phyloP scores from a whole-genome alignment of 1,284 basidiomycete species.

The Ceratorhiza oryzae-sativae region DNA sequence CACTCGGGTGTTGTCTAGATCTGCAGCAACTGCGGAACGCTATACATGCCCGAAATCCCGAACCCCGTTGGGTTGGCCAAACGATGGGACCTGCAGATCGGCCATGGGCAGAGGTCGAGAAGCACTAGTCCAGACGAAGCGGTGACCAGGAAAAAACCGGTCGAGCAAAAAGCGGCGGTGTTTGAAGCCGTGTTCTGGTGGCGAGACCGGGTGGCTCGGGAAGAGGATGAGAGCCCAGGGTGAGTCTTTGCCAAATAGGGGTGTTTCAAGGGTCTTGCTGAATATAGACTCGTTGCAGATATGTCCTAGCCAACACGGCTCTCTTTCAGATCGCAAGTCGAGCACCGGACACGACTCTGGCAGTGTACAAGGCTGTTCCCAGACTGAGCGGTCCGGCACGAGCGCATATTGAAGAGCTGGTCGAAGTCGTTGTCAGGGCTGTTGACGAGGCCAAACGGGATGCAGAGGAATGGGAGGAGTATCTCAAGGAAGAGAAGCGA shows the following conservation, averaged over 20 bases:
- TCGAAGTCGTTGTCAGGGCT: conserved; percentile 14
- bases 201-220: conserved; percentile 82
- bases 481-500: neutral
- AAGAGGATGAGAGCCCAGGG: conserved; percentile 88
- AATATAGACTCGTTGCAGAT: neutral
- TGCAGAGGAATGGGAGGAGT: neutral
- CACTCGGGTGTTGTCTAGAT: conserved; percentile 53
- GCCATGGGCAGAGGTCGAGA: conserved; percentile 56
- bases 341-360: conserved; percentile 3
- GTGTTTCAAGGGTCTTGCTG: neutral
- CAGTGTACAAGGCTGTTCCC: conserved; percentile 21
- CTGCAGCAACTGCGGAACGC: conserved; percentile 49
- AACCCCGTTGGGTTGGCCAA: conserved; percentile 27
- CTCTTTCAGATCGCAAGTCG: conserved; percentile 37
- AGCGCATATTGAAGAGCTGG: conserved; percentile 3
- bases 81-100: conserved; percentile 64
- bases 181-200: conserved; percentile 81
- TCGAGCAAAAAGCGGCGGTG: conserved; percentile 62
- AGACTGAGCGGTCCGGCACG: conserved; percentile 29
- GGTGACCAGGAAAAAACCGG: neutral
- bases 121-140: conserved; percentile 56
- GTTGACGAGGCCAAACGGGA: neutral
- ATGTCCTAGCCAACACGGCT: conserved; percentile 27
- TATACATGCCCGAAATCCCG: conserved; percentile 24
- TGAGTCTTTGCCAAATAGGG: conserved; percentile 54